phyloP scores from a whole-genome alignment of 176 grass and related monocot genomes.

The Oryza rufipogon region DNA sequence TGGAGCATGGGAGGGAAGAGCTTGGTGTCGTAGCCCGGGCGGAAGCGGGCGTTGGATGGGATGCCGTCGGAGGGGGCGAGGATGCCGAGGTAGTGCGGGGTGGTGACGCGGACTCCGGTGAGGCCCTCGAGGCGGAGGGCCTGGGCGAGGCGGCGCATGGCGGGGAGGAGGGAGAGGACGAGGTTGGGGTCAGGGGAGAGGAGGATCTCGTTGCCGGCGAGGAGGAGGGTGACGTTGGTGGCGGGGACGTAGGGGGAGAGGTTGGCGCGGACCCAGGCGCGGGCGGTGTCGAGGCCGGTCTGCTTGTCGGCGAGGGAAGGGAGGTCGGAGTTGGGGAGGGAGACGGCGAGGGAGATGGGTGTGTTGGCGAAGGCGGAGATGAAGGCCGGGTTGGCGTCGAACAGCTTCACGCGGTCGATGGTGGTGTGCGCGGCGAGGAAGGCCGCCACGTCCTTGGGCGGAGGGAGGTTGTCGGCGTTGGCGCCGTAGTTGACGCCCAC shows the following conservation, averaged over 20 bases:
- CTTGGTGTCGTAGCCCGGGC: conserved; percentile 35
- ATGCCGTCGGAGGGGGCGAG: conserved; percentile 60
- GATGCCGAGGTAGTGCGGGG: conserved; percentile 83
- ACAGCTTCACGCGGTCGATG: conserved; percentile 85
- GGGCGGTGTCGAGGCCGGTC: conserved; percentile 40
- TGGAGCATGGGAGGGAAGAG: conserved; percentile 75
- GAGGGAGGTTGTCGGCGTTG: conserved; percentile 73
- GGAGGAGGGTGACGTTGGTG: conserved; percentile 65
- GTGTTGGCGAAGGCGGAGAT: conserved; percentile 73
- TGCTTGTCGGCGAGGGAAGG: conserved; percentile 48
- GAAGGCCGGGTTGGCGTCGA: conserved; percentile 85
- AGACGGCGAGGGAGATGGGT: conserved; percentile 52
- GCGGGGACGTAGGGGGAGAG: conserved; percentile 60
- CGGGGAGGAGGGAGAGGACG: conserved; percentile 57
- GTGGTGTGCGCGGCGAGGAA: conserved; percentile 59
- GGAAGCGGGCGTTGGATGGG: conserved; percentile 62
- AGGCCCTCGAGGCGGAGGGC: conserved; percentile 53
- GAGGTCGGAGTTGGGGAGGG: conserved; percentile 63
- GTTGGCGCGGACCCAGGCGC: conserved; percentile 62
- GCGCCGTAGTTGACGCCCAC: conserved; percentile 96
- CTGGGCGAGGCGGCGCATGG: conserved; percentile 59
- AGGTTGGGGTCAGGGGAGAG: conserved; percentile 36
- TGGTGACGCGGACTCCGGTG: conserved; percentile 53
- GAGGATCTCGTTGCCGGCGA: conserved; percentile 87
- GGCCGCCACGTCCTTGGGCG: conserved; percentile 47